Evolutionary conservation across 495 filamentous ascomycete species (phyloP), one percentile per base, ranked within the genome.

Genomic region (Bathelium albidoporum): DNA sequence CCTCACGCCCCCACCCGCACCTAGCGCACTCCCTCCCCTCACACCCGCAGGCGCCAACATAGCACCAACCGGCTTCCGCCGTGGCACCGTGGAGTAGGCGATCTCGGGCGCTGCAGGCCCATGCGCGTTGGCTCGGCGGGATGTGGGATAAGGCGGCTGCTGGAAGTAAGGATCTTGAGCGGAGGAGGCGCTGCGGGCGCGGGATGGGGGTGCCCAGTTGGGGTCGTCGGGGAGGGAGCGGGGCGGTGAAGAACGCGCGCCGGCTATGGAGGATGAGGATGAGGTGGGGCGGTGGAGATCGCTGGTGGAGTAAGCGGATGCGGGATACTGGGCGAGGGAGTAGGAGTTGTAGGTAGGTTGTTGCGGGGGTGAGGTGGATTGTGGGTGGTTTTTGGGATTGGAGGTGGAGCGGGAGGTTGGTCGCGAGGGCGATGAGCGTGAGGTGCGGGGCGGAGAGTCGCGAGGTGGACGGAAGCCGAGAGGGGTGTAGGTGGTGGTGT

Each of bases 401-500:
- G 73, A 75, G n/a, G 68, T 66, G 29, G 73, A 72, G 16, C 70
- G 71, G 22, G 73, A 73, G 12, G 61, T 41, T 16, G 68, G 41
- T 18, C 66, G 66, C 18, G 72, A 66, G 12, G 39, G 60, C 22
- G 59, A 55, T 16, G 67, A 66, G 26, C 63, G 66, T 26, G 44
- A 61, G 63, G 66, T 59, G 32, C 59, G 20, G 59, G 36, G 61
- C 44, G 62, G 64, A 55, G 67, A 64, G 61, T 63, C 60, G 52
- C 62, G 65, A 61, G 68, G n/a, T n/a, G n/a, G 31, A 58, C 66
- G 39, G 59, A 70, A 61, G 66, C 64, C 64, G 22, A 66, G 20
- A 0, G 73, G 72, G 45, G 71, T 66, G 66, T 68, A 72, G 28
- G 70, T 64, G 7, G 71, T 65, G 49, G 66, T 64, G 14, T 72